Evolutionary conservation across 345 rosid species (phyloP).

Genomic region (Lepidium sativum): DNA sequence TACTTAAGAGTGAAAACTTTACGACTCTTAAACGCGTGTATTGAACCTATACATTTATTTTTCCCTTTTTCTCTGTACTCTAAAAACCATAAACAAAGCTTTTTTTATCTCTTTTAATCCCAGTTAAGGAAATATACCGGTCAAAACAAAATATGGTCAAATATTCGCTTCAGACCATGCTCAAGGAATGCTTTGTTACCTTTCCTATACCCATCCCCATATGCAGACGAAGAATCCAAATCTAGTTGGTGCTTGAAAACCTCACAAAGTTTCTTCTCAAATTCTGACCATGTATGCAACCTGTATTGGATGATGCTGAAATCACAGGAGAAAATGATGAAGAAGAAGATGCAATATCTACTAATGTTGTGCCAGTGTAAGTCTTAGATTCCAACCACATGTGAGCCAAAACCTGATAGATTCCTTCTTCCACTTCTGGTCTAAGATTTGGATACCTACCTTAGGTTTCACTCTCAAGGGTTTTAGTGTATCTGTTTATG

Average conservation of each 20-base stretch:
- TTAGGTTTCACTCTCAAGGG: too few relatives aligned
- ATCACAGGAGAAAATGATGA: conserved; percentile 43
- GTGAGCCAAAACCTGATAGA: conserved; percentile 91
- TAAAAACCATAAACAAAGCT: background rate
- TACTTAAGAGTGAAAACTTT: background rate
- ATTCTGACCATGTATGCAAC: conserved; percentile 70
- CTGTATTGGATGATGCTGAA: conserved; percentile 66
- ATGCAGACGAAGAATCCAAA: conserved; percentile 64
- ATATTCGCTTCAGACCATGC: conserved; percentile 63
- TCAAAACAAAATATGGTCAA: conserved; percentile 77
- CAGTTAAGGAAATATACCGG: conserved; percentile 58
- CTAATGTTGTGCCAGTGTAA: conserved; percentile 26
- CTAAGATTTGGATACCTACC: conserved; percentile 78
- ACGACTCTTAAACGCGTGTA: conserved; percentile 8
- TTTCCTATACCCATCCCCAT: conserved; percentile 82
- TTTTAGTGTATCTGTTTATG: too few relatives aligned
- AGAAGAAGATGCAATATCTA: conserved; percentile 44
- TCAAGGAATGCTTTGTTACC: conserved; percentile 64
- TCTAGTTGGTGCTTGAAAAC: conserved; percentile 85
- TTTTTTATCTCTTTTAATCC: background rate
- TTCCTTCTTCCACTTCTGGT: conserved; percentile 97
- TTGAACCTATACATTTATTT: conserved; percentile 15
- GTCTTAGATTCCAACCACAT: conserved; percentile 97
- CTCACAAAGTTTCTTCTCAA: conserved; percentile 88
- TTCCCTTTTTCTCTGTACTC: conserved; percentile 2